phyloP scores from a whole-genome alignment of 805 yeast species.

The Cyberlindnera meyerae region DNA sequence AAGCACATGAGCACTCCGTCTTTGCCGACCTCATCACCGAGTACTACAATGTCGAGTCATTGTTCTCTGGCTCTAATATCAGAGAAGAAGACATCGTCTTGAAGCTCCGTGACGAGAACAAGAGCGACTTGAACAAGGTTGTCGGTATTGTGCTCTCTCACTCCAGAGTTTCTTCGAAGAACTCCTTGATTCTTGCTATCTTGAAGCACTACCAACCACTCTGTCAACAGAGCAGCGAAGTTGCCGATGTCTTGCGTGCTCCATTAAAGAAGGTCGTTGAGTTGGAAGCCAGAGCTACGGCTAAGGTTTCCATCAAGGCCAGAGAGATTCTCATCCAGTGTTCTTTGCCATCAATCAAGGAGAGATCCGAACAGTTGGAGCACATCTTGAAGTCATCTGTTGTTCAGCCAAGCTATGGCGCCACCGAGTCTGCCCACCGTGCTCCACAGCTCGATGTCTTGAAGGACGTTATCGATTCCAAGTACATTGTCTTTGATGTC shows the following conservation, averaged over 20 bases:
- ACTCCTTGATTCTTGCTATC: slow-evolving; percentile 81
- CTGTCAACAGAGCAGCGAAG: slow-evolving; percentile 64
- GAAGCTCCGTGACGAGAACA: slow-evolving; percentile 81
- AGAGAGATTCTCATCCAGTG: slow-evolving; percentile 96
- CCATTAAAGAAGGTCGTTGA: slow-evolving; percentile 78
- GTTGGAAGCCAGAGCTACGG: slow-evolving; percentile 83
- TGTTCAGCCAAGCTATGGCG: slow-evolving; percentile 85
- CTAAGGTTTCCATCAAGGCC: slow-evolving; percentile 92
- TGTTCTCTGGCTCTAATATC: slow-evolving; percentile 69
- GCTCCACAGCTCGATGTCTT: slow-evolving; percentile 77
- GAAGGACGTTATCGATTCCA: slow-evolving; percentile 92
- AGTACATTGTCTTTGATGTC: slow-evolving; percentile 94
- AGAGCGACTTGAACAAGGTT: slow-evolving; percentile 69
- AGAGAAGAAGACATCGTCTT: slow-evolving; percentile 89
- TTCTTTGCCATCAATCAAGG: slow-evolving; percentile 92
- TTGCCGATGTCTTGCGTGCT: slow-evolving; percentile 63
- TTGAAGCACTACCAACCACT: slow-evolving; percentile 76
- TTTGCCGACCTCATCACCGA: slow-evolving; percentile 65
- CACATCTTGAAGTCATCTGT: slow-evolving; percentile 91
- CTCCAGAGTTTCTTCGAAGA: slow-evolving; percentile 89
- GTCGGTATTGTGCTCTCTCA: slow-evolving; percentile 77
- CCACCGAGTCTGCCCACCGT: slow-evolving; percentile 66
- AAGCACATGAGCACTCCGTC: slow-evolving; percentile 76
- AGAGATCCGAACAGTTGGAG: slow-evolving; percentile 95
- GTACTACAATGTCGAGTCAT: slow-evolving; percentile 71